Conservation (phyloP, 1,284 basidiomycete genomes). For the Exsudoporus floridanus region DNA sequence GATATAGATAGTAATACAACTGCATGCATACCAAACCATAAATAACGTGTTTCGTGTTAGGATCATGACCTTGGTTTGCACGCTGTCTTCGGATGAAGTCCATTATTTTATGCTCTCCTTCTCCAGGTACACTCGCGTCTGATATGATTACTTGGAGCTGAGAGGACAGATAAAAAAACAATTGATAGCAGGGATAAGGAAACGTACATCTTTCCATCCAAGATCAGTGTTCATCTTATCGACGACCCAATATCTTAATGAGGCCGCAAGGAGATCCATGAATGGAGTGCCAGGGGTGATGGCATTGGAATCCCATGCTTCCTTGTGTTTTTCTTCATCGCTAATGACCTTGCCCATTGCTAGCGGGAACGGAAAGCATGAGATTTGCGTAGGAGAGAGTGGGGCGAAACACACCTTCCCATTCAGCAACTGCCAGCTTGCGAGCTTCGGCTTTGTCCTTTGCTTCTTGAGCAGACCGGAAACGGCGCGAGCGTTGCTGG, state of each 20-base stretch:
- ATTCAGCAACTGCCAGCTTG: constrained; percentile 78
- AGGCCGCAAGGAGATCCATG: constrained; percentile 90
- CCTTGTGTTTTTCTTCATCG: constrained; percentile 83
- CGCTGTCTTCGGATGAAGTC: constrained; percentile 95
- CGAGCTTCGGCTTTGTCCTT: constrained; percentile 89
- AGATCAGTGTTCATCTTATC: constrained; percentile 94
- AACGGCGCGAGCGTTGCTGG: constrained; percentile 94
- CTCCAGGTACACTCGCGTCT: constrained; percentile 95
- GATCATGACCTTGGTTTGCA: constrained; percentile 83
- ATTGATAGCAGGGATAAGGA: not conserved
- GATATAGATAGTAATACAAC: not conserved
- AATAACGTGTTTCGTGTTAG: constrained; percentile 96
- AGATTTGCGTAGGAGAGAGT: not conserved
- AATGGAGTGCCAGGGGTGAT: constrained; percentile 99
- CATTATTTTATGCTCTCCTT: constrained; percentile 99
- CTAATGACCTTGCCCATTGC: constrained; percentile 89
- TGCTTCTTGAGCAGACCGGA: constrained; percentile 93
- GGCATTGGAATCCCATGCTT: constrained; percentile 96
- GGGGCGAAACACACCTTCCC: constrained; percentile 62
- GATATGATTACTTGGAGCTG: constrained; percentile 96
- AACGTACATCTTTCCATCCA: constrained; percentile 87
- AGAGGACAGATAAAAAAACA: constrained; percentile 4
- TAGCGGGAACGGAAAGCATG: constrained; percentile 28
- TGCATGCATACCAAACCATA: constrained; percentile 82
- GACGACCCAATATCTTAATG: constrained; percentile 95